phyloP scores from a whole-genome alignment of 2,329 filamentous ascomycete genomes.

The Tolypocladium album region DNA sequence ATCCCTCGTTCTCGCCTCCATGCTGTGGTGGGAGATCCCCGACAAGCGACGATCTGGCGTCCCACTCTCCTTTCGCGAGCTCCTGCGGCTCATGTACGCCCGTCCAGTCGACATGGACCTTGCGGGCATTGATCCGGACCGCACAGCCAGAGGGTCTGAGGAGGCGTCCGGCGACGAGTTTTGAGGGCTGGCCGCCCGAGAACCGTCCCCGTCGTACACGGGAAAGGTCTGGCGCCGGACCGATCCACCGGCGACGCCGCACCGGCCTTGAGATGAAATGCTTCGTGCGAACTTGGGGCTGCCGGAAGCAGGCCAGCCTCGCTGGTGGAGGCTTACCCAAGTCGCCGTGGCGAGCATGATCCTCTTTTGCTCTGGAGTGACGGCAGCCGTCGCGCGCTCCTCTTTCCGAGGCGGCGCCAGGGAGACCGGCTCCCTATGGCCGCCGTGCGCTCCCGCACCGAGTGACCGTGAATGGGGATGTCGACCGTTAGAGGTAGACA shows the following conservation, averaged over 20 bases:
- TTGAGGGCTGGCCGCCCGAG: slow-evolving; percentile 2
- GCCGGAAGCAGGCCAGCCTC: slow-evolving; percentile 21
- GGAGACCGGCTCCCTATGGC: slow-evolving; percentile 10
- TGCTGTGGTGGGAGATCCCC: background rate
- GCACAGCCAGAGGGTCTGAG: background rate
- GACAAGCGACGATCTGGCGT: background rate
- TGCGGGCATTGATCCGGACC: slow-evolving; percentile 1
- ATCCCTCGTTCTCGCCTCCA: background rate
- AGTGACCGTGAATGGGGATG: slow-evolving; percentile 33
- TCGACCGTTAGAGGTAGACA: slow-evolving; percentile 37
- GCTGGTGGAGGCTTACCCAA: slow-evolving; percentile 25
- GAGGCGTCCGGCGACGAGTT: background rate
- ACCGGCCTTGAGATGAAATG: slow-evolving; percentile 13
- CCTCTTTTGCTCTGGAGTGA: slow-evolving; percentile 21
- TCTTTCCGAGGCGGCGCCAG: slow-evolving; percentile 10
- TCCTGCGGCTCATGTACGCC: slow-evolving; percentile 14
- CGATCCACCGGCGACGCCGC: slow-evolving; percentile 4
- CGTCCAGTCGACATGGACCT: slow-evolving; percentile 14
- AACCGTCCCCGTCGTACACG: slow-evolving; percentile 3
- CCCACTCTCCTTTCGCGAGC: slow-evolving; percentile 3
- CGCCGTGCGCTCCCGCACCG: slow-evolving; percentile 10
- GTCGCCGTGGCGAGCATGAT: slow-evolving; percentile 27
- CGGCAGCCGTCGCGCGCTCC: slow-evolving; percentile 17
- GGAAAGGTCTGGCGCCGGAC: slow-evolving; percentile 7
- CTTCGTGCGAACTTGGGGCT: slow-evolving; percentile 16